Percentiles rank a stretch among this genome's conserved stretches.
These are phyloP conservation scores for Boletellus ananiceps DNA, from an alignment of 768 basidiomycete genomes.

Conservation along the genomic window DNA sequence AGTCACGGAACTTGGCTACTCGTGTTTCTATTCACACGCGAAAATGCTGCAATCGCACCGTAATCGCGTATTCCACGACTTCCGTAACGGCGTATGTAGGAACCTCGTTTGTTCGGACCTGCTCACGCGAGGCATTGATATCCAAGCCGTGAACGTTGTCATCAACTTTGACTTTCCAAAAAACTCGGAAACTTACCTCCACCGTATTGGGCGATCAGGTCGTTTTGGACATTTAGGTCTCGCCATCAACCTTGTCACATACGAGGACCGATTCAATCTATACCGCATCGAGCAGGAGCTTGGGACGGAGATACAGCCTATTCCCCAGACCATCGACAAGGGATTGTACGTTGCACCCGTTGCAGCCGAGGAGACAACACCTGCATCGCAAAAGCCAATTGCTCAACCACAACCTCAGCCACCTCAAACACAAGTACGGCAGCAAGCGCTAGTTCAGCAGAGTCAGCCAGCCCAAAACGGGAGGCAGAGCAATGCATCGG, in stretches of 20 bases:
- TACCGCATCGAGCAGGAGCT: slow-evolving; percentile 98
- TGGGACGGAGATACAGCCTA: slow-evolving; percentile 95
- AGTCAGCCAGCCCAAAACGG: slow-evolving; percentile 24
- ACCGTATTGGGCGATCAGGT: slow-evolving; percentile 96
- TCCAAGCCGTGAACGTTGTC: slow-evolving; percentile 99
- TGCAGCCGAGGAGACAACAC: slow-evolving; percentile 40
- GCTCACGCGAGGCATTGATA: slow-evolving; percentile 98
- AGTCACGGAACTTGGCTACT: slow-evolving; percentile 98
- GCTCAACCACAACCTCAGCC: slow-evolving; percentile 35
- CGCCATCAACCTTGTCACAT: slow-evolving; percentile 96
- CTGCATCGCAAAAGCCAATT: slow-evolving; percentile 39
- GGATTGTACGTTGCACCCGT: slow-evolving; percentile 88
- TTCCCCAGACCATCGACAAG: slow-evolving; percentile 87
- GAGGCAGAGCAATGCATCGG: slow-evolving; percentile 25
- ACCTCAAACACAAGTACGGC: slow-evolving; percentile 24
- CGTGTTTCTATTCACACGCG: slow-evolving; percentile 99
- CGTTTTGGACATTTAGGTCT: slow-evolving; percentile 96
- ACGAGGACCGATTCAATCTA: slow-evolving; percentile 95
- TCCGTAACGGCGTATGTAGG: slow-evolving; percentile 96
- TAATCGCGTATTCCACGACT: slow-evolving; percentile 99
- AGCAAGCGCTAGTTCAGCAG: slow-evolving; percentile 24
- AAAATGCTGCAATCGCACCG: slow-evolving; percentile 99
- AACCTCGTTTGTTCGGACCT: slow-evolving; percentile 98
- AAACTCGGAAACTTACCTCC: slow-evolving; percentile 97
- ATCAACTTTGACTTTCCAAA: slow-evolving; percentile 99